Evolutionary conservation across 148 eudicot genomes (phyloP).

Genomic region (Euryodendron excelsum): DNA sequence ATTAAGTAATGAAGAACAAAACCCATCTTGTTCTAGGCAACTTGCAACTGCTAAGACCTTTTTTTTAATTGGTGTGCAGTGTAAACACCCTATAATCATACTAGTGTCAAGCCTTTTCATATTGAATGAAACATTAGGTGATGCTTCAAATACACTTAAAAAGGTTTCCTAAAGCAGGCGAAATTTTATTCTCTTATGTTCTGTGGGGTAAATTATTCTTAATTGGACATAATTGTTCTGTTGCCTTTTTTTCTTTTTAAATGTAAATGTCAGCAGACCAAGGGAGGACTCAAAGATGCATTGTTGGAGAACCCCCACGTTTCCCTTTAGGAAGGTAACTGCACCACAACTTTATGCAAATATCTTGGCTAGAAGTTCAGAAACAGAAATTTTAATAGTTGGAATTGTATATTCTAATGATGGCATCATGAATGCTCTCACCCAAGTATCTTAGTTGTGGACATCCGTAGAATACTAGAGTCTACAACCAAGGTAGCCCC

Average conservation of each 20-base stretch:
- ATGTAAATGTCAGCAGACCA: conserved; percentile 33
- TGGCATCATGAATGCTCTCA: neutral
- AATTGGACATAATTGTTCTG: neutral
- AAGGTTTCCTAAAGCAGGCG: neutral
- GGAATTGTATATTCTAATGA: neutral
- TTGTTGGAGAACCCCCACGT: conserved; percentile 67
- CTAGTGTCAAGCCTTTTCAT: neutral
- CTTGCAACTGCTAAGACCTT: neutral
- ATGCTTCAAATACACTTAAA: neutral
- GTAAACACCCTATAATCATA: neutral
- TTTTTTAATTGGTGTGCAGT: neutral
- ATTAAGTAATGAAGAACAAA: neutral
- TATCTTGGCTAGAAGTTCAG: neutral
- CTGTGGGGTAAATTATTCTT: neutral
- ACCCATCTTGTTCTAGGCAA: neutral
- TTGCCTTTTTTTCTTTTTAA: neutral
- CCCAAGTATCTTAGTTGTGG: neutral
- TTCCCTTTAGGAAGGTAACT: conserved; percentile 60
- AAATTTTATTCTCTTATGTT: neutral
- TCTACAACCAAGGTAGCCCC: too few species aligned
- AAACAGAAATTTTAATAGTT: neutral
- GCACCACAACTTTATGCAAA: neutral
- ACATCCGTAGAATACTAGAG: too few species aligned
- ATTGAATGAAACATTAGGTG: neutral
- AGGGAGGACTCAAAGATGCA: conserved; percentile 37